A percentile compares a stretch with the other conserved stretches of the same genome.
These are phyloP conservation scores for Eucalyptus marginata DNA, from an alignment of 345 rosid species.

Conservation along the genomic window DNA sequence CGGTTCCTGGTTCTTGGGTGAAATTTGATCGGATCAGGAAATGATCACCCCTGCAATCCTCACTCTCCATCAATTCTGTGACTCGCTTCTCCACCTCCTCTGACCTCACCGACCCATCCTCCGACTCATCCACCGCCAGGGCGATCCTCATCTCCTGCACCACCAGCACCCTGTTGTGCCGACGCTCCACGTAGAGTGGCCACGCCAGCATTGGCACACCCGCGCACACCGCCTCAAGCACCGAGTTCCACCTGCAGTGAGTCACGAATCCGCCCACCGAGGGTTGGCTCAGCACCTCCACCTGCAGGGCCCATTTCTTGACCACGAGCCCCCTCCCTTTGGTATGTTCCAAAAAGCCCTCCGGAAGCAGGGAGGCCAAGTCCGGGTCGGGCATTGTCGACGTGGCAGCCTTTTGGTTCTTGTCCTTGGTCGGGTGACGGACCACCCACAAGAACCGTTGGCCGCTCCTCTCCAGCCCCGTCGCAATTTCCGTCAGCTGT, in stretches of 20 bases:
- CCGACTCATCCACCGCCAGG: accelerated
- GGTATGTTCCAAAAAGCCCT: constrained; percentile 26
- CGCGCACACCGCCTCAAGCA: constrained; percentile 3
- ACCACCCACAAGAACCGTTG: constrained; percentile 51
- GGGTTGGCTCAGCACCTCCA: neutral
- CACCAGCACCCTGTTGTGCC: no score
- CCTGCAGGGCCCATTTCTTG: constrained; percentile 7
- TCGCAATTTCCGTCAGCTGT: constrained; percentile 31
- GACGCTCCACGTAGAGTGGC: no score
- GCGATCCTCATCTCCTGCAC: no score
- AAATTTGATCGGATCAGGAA: accelerated
- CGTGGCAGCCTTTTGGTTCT: neutral
- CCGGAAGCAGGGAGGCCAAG: constrained; percentile 18
- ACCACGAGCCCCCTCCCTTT: constrained; percentile 12
- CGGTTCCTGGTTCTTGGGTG: accelerated
- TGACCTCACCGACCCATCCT: no score
- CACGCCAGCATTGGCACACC: constrained; percentile 27
- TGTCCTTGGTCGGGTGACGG: constrained; percentile 10
- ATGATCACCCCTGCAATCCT: no score
- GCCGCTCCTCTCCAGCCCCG: constrained; percentile 36
- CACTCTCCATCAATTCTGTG: no score
- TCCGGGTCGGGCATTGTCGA: neutral
- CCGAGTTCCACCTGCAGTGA: constrained; percentile 18
- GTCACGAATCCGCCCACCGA: constrained; percentile 15
- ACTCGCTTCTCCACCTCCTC: no score